Evolutionary conservation across 2,329 filamentous ascomycete species (phyloP).

Genomic region (Alternaria sp.): DNA sequence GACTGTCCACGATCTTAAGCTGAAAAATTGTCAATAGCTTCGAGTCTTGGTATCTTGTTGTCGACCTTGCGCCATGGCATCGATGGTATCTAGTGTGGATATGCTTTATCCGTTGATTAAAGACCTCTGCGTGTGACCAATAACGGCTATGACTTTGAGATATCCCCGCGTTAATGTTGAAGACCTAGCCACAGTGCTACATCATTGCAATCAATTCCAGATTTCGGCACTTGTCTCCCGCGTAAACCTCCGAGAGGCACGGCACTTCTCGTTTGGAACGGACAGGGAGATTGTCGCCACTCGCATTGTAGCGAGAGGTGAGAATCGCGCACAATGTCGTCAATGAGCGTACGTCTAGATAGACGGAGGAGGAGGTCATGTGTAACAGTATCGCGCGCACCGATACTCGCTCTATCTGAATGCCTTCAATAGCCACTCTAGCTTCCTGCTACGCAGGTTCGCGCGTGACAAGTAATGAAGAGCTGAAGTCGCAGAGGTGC

Average conservation of each 20-base stretch:
- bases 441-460: neutral
- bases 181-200: neutral
- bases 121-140: constrained; percentile 1
- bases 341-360: neutral
- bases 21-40: neutral
- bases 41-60: neutral
- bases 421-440: neutral
- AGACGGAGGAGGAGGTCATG: neutral
- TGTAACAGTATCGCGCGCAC: neutral
- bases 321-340: neutral
- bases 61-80: neutral
- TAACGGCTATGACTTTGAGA: neutral
- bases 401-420: neutral
- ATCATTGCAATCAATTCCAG: neutral
- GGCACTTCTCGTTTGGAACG: neutral
- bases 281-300: neutral
- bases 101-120: constrained; percentile 16
- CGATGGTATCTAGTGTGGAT: constrained; percentile 1
- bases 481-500: constrained; percentile 1
- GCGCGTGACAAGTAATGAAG: neutral
- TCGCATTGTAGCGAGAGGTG: neutral
- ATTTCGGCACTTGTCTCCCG: constrained; percentile 11
- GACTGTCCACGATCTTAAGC: constrained; percentile 3
- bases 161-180: neutral
- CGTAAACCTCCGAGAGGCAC: constrained; percentile 2